Evolutionary conservation across 108 stramenopile species (phyloP).

Genomic region (Poteriospumella lacustris): DNA sequence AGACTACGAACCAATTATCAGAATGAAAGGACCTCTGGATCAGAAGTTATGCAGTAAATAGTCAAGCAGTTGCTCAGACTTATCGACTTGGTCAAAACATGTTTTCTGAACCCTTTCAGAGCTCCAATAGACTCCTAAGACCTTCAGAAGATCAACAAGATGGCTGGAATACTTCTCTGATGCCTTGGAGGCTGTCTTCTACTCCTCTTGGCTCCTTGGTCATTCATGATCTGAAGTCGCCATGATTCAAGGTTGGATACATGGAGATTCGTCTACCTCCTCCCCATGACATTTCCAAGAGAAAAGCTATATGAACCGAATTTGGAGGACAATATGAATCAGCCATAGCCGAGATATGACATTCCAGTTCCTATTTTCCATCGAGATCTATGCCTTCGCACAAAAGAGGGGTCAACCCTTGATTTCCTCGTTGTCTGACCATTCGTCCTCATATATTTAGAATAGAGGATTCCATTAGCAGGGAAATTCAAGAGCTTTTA

Average conservation of each 20-base stretch:
- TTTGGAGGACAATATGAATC: no score
- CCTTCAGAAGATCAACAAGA: background rate
- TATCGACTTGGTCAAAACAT: background rate
- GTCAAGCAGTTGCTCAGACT: background rate
- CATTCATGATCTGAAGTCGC: no score
- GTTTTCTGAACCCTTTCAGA: background rate
- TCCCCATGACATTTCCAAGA: no score
- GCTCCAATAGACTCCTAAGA: background rate
- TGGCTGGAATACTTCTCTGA: background rate
- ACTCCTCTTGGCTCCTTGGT: background rate
- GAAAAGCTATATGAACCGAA: no score
- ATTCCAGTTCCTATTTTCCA: no score
- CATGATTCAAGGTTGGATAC: no score
- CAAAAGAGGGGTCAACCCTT: no score
- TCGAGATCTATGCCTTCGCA: no score
- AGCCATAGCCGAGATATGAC: no score
- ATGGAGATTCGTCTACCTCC: no score
- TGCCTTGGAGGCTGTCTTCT: background rate
- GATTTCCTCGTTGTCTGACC: background rate
- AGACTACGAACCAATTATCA: background rate
- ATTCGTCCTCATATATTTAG: background rate
- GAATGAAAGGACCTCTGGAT: background rate
- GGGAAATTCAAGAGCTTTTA: background rate
- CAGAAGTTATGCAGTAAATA: background rate
- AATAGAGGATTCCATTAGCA: background rate